Base-by-base conservation (phyloP, 495 filamentous ascomycete genomes). In the Achaetomiella virescens region DNA sequence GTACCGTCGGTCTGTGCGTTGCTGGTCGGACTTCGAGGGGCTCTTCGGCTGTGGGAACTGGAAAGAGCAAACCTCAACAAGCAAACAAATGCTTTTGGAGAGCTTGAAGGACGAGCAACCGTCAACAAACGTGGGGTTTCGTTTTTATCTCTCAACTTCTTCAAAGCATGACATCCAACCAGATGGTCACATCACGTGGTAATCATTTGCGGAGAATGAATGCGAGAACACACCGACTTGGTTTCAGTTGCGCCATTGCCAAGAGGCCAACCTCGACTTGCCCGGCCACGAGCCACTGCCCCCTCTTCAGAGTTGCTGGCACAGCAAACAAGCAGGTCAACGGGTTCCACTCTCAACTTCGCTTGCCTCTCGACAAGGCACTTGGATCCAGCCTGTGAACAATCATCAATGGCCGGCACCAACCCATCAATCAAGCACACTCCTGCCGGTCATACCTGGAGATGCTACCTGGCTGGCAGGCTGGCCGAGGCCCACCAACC, bases 1-100 rank as follows among this genome's bases (percentile, higher is more conserved):
- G 54, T 57, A 37, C 33, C 21, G 27, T 10, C 45, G 49, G 59
- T 52, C 55, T 48, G 59, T 64, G 55, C 59, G 42, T 20, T 24
- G 29, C 36, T 20, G 12, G 25, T 48, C 44, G 20, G 50, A 11
- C 1, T 25, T 42, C 15, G n/a, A 3, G 5, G 3, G 7, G 38
- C 18, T 18, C 8, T 33, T 6, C 31, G 6, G 6, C 6, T 6
- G 6, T 33, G 31, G 31, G 6, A 33, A 33, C 11, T 33, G 6
- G 31, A 33, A n/a, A n/a, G n/a, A n/a, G n/a, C n/a, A n/a, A n/a
- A n/a, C n/a, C n/a, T n/a, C n/a, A n/a, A n/a, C n/a, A n/a, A n/a
- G n/a, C n/a, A n/a, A n/a, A n/a, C n/a, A n/a, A n/a, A n/a, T n/a
- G n/a, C n/a, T n/a, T n/a, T n/a, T n/a, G n/a, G n/a, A n/a, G n/a